Conservation (phyloP, 2,329 filamentous ascomycete species). For the Monilinia laxa region DNA sequence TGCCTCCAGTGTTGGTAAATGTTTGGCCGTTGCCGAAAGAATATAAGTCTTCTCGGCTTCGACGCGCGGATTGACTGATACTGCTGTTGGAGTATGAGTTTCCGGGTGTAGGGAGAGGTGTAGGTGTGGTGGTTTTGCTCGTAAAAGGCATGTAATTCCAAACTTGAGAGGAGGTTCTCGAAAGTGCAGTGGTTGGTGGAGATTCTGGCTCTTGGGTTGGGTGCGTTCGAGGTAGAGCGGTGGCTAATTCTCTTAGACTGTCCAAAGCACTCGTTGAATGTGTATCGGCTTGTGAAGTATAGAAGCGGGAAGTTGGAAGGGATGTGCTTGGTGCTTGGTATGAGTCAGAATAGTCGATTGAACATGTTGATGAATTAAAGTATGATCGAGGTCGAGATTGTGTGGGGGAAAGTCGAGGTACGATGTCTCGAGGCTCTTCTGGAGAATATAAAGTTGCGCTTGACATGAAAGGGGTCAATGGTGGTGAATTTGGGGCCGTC, state of each 20-base stretch:
- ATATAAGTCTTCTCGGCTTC: slow-evolving; percentile 34
- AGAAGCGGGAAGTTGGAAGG: slow-evolving; percentile 40
- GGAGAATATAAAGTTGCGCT: slow-evolving; percentile 45
- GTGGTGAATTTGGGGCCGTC: slow-evolving; percentile 38
- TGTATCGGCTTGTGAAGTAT: slow-evolving; percentile 18
- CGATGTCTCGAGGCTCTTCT: slow-evolving; percentile 58
- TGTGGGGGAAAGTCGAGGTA: slow-evolving; percentile 63
- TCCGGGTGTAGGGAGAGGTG: slow-evolving; percentile 32
- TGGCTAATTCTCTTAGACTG: slow-evolving; percentile 36
- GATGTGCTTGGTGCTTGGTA: slow-evolving; percentile 42
- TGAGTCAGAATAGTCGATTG: slow-evolving; percentile 26
- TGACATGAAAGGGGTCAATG: slow-evolving; percentile 39
- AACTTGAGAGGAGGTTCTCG: slow-evolving; percentile 32
- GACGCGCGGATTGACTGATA: slow-evolving; percentile 27
- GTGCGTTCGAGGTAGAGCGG: slow-evolving; percentile 32
- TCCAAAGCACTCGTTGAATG: slow-evolving; percentile 35
- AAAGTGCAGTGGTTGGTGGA: slow-evolving; percentile 27
- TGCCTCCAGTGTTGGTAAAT: slow-evolving; percentile 38
- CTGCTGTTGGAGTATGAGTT: slow-evolving; percentile 32
- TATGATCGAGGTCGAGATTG: slow-evolving; percentile 58
- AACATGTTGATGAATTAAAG: slow-evolving; percentile 47
- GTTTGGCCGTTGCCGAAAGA: slow-evolving; percentile 37
- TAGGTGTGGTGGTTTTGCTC: slow-evolving; percentile 30
- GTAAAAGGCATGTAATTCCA: slow-evolving; percentile 40
- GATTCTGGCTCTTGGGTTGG: slow-evolving; percentile 22